Evolutionary conservation across 139 green algal genomes (phyloP), one percentile per base, ranked within the genome.

Genomic region (Zygnema cylindricum): DNA sequence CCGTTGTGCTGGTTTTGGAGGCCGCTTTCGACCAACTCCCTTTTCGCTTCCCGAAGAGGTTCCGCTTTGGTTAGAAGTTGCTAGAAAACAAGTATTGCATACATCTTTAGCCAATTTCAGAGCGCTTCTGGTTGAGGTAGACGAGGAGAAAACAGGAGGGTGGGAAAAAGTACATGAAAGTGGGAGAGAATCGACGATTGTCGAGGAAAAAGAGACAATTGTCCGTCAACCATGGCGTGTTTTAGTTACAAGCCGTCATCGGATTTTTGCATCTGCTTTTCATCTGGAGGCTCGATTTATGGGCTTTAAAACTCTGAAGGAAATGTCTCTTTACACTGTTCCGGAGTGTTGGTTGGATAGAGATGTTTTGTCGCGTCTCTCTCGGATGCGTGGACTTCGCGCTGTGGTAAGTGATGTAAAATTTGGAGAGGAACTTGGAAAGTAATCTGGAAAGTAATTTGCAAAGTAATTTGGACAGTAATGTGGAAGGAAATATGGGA

Each of bases 311-410:
- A 11, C 16, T 7, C 71, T 79, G 11, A 79, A 16, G 71, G 71
- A 79, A 16, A 79, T 41, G 36, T 43, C 36, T 3, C 36, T 79
- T 3, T 79, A 54, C 21, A 16, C 7, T 16, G 16, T 79, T 3
- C 71, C 71, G 7, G 71, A 41, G 71, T 40, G 71, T 16, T 79
- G 71, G 71, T 40, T 79, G 71, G 16, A 16, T 40, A 16, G 21
- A 63, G 49, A 63, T 25, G 16, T 63, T 63, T 16, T 25, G 7
- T 16, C 7, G 7, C 49, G 49, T 25, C 49, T 63, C 16, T 63
- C 49, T 16, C 16, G 71, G 71, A 79, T 79, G 71, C 16, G 7
- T 54, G 71, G 71, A 25, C 71, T 79, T 3, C 71, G 71, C 71
- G 3, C 21, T 41, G 71, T 16, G 71, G 71, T 79, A 79, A 79